phyloP scores from a whole-genome alignment of 2,329 filamentous ascomycete genomes.

The Hymenoscyphus albidus region DNA sequence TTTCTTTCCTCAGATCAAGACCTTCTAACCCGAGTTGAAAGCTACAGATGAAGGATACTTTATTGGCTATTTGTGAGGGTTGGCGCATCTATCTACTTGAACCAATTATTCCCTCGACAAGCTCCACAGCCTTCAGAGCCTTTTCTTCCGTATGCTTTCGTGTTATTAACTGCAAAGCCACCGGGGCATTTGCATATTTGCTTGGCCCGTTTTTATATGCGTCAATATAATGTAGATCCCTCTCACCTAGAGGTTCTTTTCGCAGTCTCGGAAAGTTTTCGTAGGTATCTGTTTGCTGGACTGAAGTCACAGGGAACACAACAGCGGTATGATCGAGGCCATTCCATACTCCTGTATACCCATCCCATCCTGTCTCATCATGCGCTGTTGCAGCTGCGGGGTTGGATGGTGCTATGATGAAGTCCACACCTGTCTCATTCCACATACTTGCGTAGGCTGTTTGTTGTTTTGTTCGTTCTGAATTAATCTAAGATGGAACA shows the following conservation, averaged over 20 bases:
- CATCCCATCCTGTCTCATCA: conserved; percentile 40
- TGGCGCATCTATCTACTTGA: neutral
- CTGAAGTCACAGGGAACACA: conserved; percentile 44
- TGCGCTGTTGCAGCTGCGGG: neutral
- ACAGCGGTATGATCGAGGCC: conserved; percentile 57
- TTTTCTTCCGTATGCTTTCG: neutral
- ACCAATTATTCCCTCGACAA: neutral
- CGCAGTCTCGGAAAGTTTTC: neutral
- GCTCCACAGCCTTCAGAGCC: neutral
- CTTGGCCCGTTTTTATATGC: neutral
- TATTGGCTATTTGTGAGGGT: neutral
- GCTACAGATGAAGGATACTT: no score
- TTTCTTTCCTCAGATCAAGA: no score
- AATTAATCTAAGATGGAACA: neutral
- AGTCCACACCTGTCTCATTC: neutral
- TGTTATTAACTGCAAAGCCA: neutral
- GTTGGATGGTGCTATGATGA: neutral
- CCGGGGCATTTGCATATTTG: neutral
- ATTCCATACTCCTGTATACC: conserved; percentile 60
- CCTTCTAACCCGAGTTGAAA: no score
- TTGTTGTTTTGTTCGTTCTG: conserved; percentile 1
- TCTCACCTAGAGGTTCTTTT: neutral
- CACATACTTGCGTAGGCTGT: neutral
- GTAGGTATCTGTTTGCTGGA: neutral
- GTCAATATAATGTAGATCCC: neutral